These are phyloP conservation scores for Russula ochroleuca DNA, from an alignment of 768 basidiomycete genomes.

Conservation along the genomic window DNA sequence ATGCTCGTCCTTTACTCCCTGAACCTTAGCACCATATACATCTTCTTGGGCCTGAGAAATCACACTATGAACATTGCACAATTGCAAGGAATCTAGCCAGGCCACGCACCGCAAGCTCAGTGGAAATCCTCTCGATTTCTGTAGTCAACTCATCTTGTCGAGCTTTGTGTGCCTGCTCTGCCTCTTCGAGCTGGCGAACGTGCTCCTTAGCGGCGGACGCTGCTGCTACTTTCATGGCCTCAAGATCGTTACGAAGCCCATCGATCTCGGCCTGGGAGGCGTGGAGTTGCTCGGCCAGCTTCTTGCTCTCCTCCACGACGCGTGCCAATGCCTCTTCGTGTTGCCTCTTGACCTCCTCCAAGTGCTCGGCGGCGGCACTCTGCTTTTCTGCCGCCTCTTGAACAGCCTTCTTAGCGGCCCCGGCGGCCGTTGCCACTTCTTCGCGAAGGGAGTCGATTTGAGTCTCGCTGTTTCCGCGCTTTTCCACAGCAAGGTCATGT, in stretches of 20 bases:
- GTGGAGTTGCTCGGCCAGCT: conserved; percentile 23
- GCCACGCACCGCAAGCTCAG: conserved; percentile 61
- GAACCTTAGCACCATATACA: conserved; percentile 62
- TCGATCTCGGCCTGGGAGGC: conserved; percentile 38
- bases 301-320: conserved; percentile 38
- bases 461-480: conserved; percentile 42
- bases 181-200: conserved; percentile 46
- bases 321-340: conserved; percentile 48
- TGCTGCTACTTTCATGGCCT: conserved; percentile 42
- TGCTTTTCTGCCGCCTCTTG: conserved; percentile 49
- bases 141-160: conserved; percentile 51
- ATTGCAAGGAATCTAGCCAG: not conserved
- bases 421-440: conserved; percentile 47
- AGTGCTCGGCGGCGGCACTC: conserved; percentile 39
- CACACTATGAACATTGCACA: conserved; percentile 2
- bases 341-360: conserved; percentile 40
- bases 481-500: conserved; percentile 61
- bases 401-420: conserved; percentile 45
- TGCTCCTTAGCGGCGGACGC: conserved; percentile 47
- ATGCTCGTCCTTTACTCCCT: conserved; percentile 62
- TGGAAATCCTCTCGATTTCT: conserved; percentile 51
- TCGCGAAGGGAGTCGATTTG: conserved; percentile 51
- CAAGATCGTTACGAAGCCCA: conserved; percentile 45
- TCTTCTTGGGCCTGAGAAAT: conserved; percentile 58
- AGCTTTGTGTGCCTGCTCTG: conserved; percentile 46